Conservation (phyloP, 192 early-diverging fungal species). For the Borealophlyctis nickersoniae region DNA sequence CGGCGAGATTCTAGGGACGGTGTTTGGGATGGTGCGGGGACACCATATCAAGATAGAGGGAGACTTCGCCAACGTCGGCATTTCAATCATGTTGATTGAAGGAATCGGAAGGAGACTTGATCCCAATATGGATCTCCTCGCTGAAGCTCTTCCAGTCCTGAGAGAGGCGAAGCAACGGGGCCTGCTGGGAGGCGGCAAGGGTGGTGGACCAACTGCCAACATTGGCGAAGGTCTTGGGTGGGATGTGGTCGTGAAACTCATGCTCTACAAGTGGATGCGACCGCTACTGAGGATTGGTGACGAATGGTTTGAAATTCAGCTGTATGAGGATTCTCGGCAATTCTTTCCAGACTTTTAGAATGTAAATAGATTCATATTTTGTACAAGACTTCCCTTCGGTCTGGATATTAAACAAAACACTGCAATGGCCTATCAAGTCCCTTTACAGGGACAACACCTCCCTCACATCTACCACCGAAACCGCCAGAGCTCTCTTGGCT, state of each 20-base stretch:
- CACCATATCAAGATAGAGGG: constrained; percentile 94
- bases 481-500: not conserved
- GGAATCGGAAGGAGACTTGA: constrained; percentile 90
- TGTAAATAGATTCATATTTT: not conserved
- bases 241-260: not conserved
- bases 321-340: constrained; percentile 11
- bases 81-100: constrained; percentile 89
- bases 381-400: no score
- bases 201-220: not conserved
- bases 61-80: constrained; percentile 90
- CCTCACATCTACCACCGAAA: constrained; percentile 1
- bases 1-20: constrained; percentile 72
- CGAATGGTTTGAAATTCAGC: not conserved
- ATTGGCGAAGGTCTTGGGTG: constrained; percentile 8
- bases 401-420: no score
- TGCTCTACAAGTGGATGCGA: constrained; percentile 3
- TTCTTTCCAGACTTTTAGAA: constrained; percentile 17
- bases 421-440: no score
- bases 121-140: constrained; percentile 86
- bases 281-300: constrained; percentile 10
- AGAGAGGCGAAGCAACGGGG: constrained; percentile 12
- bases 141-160: constrained; percentile 40
- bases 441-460: not conserved
- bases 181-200: not conserved
- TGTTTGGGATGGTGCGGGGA: constrained; percentile 81